Base-by-base conservation (phyloP, 2,329 filamentous ascomycete genomes). In the Nemania abortiva region DNA sequence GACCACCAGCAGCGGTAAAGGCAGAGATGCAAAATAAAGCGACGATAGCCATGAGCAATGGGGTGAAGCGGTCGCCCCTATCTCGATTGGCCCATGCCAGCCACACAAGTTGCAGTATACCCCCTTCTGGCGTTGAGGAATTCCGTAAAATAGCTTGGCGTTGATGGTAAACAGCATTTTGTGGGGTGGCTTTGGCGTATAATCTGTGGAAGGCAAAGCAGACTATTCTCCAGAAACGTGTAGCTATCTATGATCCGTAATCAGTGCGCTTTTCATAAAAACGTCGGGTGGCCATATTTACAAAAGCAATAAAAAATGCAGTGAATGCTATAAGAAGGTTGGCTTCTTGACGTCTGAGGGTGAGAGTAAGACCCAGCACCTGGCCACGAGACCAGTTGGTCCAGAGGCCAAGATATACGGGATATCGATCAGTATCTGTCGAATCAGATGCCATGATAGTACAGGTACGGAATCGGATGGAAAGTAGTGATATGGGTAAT, bases 1-100 rank as follows among this genome's bases (percentile, higher is more conserved):
- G 65, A n/a, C 65, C 65, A 34, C 61, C 59, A 15, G 68, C 68
- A 39, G 22, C 27, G 22, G 61, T 18, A 11, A 70, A 70, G 1
- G 53, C 20, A 11, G 24, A 3, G 10, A 57, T 52, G 15, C 29
- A 63, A 24, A 60, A 1, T 1, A 10, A 11, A 37, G 68, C 61
- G 31, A 70, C 15, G 2, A 39, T 10, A 13, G n/a, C 5, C 3
- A 59, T 13, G 3, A 57, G 10, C 1, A 65, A 2, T 18, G 55
- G 37, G 0, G 20, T 4, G 37, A 61, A 55, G 10, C 54, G 54
- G 3, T n/a, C 22, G 10, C 2, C 15, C 13, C 5, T 20, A 54
- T 55, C 3, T 31, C 55, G 20, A n/a, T 57, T 60, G 20, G 55
- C 29, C 49, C 49, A 67, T 29, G 22, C 2, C 34, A n/a, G 20